Evolutionary conservation across 345 rosid species (phyloP).

Genomic region (Eucalyptus melliodora): DNA sequence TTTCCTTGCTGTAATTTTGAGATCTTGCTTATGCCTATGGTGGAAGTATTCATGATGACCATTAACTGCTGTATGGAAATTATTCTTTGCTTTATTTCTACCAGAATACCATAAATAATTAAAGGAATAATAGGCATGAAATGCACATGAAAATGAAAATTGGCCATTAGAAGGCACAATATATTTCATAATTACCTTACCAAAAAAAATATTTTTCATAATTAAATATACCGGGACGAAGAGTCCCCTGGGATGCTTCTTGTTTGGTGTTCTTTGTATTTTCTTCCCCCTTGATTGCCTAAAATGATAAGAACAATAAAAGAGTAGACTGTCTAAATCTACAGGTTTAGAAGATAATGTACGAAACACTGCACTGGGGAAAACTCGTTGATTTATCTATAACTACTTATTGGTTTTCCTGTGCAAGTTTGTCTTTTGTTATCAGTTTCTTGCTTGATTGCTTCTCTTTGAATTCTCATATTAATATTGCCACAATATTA

Average conservation of each 20-base stretch:
- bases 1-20: neutral
- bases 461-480: neutral
- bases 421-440: neutral
- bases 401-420: neutral
- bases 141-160: neutral
- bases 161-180: neutral
- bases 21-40: neutral
- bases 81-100: neutral
- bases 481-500: neutral
- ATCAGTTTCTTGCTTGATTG: neutral
- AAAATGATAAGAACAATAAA: neutral
- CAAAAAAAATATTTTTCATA: neutral
- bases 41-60: neutral
- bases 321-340: neutral
- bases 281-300: neutral
- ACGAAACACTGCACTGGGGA: neutral
- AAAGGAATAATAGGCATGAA: neutral
- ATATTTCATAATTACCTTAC: neutral
- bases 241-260: neutral
- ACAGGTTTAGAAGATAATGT: neutral
- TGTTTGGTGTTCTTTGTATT: neutral
- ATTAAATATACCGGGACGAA: neutral
- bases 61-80: neutral
- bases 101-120: neutral
- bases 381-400: neutral